Evolutionary conservation across 2,329 filamentous ascomycete species (phyloP).

Genomic region (Pseudogymnoascus sp.): DNA sequence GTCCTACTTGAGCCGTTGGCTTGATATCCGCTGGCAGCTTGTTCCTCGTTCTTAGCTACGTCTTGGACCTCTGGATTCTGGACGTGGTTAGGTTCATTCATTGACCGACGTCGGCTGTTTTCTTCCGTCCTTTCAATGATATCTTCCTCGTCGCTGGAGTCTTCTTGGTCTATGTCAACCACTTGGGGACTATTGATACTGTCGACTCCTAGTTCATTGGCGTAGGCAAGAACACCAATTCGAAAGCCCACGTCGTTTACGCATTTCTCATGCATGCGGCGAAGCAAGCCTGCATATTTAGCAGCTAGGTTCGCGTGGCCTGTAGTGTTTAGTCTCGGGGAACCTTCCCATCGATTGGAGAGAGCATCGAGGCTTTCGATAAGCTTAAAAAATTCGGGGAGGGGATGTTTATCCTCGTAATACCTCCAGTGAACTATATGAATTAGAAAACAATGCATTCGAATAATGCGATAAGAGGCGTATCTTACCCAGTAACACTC

Average conservation of each 20-base stretch:
- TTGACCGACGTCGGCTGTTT: background rate
- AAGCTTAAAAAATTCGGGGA: constrained; percentile 24
- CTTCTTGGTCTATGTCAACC: background rate
- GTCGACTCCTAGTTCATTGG: constrained; percentile 12
- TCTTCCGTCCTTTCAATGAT: background rate
- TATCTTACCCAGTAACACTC: constrained; percentile 25
- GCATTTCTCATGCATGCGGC: constrained; percentile 16
- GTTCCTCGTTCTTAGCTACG: background rate
- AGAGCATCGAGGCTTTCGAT: constrained; percentile 24
- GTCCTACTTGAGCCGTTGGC: background rate
- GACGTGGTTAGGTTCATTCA: background rate
- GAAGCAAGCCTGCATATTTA: constrained; percentile 20
- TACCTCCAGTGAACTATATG: constrained; percentile 23
- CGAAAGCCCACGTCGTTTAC: constrained; percentile 8
- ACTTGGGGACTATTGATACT: background rate
- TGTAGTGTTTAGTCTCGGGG: constrained; percentile 9
- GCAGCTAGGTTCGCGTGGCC: constrained; percentile 17
- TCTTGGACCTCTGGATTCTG: background rate
- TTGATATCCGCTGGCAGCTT: background rate
- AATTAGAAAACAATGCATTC: background rate
- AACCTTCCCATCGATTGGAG: constrained; percentile 21
- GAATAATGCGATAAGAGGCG: background rate
- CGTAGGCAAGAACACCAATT: constrained; percentile 18
- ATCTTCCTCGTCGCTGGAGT: constrained; percentile 4
- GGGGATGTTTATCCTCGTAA: constrained; percentile 19